These are phyloP conservation scores for Fusarium sp. DNA, from an alignment of 2,329 filamentous ascomycete species.

Conservation along the genomic window DNA sequence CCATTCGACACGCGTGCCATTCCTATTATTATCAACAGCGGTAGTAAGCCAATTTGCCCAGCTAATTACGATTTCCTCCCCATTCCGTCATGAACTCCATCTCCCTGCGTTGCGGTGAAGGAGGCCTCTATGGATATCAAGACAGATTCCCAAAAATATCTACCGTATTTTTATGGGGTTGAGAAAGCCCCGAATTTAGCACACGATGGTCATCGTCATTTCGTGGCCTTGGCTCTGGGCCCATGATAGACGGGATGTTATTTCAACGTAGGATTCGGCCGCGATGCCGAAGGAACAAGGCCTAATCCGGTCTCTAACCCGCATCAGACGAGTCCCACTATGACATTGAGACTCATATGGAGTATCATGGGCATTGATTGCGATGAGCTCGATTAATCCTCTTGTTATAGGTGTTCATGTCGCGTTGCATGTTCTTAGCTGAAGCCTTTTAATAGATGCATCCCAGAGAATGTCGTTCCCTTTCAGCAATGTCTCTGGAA, in stretches of 20 bases:
- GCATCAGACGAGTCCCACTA: slow-evolving; percentile 13
- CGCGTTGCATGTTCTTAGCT: background rate
- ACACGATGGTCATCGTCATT: slow-evolving; percentile 37
- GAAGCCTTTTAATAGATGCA: background rate
- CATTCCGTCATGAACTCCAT: slow-evolving; percentile 38
- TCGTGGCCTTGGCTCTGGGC: slow-evolving; percentile 23
- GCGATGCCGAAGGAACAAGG: slow-evolving; percentile 24
- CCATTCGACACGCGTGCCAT: slow-evolving; percentile 31
- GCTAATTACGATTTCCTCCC: slow-evolving; percentile 44
- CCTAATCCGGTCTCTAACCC: slow-evolving; percentile 19
- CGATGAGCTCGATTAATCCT: slow-evolving; percentile 2
- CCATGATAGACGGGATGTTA: slow-evolving; percentile 26
- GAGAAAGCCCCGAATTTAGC: slow-evolving; percentile 31
- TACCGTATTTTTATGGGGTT: slow-evolving; percentile 16
- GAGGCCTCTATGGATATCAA: slow-evolving; percentile 32
- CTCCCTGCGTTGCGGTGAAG: slow-evolving; percentile 34
- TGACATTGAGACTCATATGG: background rate
- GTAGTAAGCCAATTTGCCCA: slow-evolving; percentile 45
- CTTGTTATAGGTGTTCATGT: background rate
- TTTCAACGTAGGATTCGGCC: slow-evolving; percentile 34
- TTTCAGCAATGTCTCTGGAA: slow-evolving; percentile 10
- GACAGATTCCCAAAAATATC: slow-evolving; percentile 22
- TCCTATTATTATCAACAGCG: slow-evolving; percentile 33
- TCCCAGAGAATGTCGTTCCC: slow-evolving; percentile 10
- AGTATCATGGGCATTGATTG: slow-evolving; percentile 15